These are phyloP conservation scores for Pythium scleroteichum DNA, from an alignment of 352 stramenopile genomes.

Conservation along the genomic window DNA sequence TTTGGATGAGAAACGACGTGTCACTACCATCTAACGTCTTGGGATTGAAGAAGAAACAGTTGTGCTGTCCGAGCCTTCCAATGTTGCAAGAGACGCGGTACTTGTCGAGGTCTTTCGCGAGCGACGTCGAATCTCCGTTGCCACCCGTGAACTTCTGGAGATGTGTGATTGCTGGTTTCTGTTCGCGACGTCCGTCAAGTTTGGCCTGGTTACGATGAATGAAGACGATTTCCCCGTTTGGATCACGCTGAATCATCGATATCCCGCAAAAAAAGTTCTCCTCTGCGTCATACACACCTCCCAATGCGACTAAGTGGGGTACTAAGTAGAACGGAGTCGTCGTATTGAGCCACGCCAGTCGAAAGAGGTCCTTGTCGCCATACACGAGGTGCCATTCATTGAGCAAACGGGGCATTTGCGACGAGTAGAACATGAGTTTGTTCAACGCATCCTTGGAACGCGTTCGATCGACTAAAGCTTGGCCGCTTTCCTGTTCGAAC, in stretches of 20 bases:
- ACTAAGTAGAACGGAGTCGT: slow-evolving; percentile 69
- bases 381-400: slow-evolving; percentile 73
- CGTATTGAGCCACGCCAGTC: slow-evolving; percentile 78
- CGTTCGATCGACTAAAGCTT: slow-evolving; percentile 68
- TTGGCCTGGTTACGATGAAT: slow-evolving; percentile 83
- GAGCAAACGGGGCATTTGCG: slow-evolving; percentile 53
- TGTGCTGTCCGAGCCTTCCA: slow-evolving; percentile 54
- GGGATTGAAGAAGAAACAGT: slow-evolving; percentile 65
- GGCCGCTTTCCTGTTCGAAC: slow-evolving; percentile 84
- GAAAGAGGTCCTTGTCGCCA: slow-evolving; percentile 77
- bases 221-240: slow-evolving; percentile 71
- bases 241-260: slow-evolving; percentile 81
- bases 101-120: slow-evolving; percentile 61
- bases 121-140: slow-evolving; percentile 53
- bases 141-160: slow-evolving; percentile 77
- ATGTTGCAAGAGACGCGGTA: slow-evolving; percentile 73
- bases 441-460: slow-evolving; percentile 40
- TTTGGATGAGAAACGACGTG: slow-evolving; percentile 58
- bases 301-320: slow-evolving; percentile 54
- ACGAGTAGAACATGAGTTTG: slow-evolving; percentile 84
- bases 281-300: slow-evolving; percentile 45
- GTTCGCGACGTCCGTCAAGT: slow-evolving; percentile 58
- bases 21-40: slow-evolving; percentile 34
- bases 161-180: slow-evolving; percentile 65
- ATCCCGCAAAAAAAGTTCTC: slow-evolving; percentile 75